These are phyloP conservation scores for Ogataea minuta DNA, from an alignment of 805 yeast species.

Conservation along the genomic window DNA sequence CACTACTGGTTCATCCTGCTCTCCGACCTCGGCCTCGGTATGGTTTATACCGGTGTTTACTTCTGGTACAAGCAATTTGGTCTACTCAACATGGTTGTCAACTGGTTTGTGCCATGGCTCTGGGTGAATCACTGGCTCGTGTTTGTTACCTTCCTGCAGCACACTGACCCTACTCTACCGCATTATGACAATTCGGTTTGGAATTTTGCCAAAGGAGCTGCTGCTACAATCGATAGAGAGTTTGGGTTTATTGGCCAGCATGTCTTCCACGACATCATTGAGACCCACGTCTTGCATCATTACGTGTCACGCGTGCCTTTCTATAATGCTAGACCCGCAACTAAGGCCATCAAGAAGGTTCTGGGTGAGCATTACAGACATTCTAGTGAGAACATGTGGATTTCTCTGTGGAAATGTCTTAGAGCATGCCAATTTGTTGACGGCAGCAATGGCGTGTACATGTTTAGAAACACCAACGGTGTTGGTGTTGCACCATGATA, in stretches of 20 bases:
- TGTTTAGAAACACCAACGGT: slow-evolving; percentile 60
- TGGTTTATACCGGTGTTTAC: slow-evolving; percentile 45
- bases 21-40: slow-evolving; percentile 54
- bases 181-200: slow-evolving; percentile 56
- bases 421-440: slow-evolving; percentile 73
- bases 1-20: slow-evolving; percentile 55
- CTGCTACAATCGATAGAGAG: slow-evolving; percentile 62
- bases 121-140: slow-evolving; percentile 68
- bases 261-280: slow-evolving; percentile 57
- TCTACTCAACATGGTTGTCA: slow-evolving; percentile 46
- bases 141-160: slow-evolving; percentile 60
- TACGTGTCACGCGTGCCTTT: slow-evolving; percentile 55
- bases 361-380: slow-evolving; percentile 52
- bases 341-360: slow-evolving; percentile 49
- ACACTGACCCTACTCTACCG: slow-evolving; percentile 58
- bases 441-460: slow-evolving; percentile 61
- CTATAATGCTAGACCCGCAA: slow-evolving; percentile 54
- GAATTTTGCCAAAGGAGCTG: slow-evolving; percentile 68
- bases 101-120: slow-evolving; percentile 59
- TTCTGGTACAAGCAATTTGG: slow-evolving; percentile 51
- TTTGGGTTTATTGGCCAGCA: slow-evolving; percentile 58
- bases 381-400: slow-evolving; percentile 56
- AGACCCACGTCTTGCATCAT: slow-evolving; percentile 58
- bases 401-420: slow-evolving; percentile 52
- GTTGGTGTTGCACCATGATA: slow-evolving; percentile 37